phyloP scores from a whole-genome alignment of 2,329 filamentous ascomycete species.

The Periconia sp. region DNA sequence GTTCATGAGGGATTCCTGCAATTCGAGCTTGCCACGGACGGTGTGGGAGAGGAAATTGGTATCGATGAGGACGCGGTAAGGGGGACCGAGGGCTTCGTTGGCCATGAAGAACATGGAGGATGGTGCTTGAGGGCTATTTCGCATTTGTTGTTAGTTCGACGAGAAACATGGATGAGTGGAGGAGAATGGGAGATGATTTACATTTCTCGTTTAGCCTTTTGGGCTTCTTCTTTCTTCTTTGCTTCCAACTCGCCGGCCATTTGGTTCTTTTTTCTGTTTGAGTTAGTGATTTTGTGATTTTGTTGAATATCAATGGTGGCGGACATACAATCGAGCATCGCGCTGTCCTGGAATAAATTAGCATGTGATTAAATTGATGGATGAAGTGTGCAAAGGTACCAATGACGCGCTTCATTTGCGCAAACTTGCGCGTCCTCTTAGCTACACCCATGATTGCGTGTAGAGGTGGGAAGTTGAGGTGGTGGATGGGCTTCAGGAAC shows the following conservation, averaged over 20 bases:
- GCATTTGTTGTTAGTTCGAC: conserved; percentile 6
- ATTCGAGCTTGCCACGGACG: conserved; percentile 84
- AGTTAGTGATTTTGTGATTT: conserved; percentile 11
- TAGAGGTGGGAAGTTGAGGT: conserved; percentile 3
- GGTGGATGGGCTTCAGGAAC: conserved; percentile 4
- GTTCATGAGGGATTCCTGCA: conserved; percentile 90
- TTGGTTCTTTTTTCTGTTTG: conserved; percentile 69
- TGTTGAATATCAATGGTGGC: neutral
- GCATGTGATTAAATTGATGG: conserved; percentile 7
- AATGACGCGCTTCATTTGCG: conserved; percentile 77
- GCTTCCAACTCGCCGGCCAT: conserved; percentile 63
- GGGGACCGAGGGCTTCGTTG: conserved; percentile 83
- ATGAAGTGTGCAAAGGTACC: conserved; percentile 43
- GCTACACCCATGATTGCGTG: conserved; percentile 72
- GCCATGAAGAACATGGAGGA: conserved; percentile 54
- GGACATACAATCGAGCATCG: conserved; percentile 67
- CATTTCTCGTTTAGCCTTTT: conserved; percentile 73
- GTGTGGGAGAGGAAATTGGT: conserved; percentile 62
- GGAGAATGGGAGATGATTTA: conserved; percentile 37
- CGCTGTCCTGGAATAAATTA: conserved; percentile 51
- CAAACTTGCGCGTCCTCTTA: conserved; percentile 93
- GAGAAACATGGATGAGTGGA: neutral
- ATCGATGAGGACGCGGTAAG: conserved; percentile 68
- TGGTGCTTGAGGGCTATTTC: conserved; percentile 69
- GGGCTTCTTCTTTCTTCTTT: conserved; percentile 58